phyloP scores from a whole-genome alignment of 2,329 filamentous ascomycete genomes.

The Thielaviopsis cerberus region DNA sequence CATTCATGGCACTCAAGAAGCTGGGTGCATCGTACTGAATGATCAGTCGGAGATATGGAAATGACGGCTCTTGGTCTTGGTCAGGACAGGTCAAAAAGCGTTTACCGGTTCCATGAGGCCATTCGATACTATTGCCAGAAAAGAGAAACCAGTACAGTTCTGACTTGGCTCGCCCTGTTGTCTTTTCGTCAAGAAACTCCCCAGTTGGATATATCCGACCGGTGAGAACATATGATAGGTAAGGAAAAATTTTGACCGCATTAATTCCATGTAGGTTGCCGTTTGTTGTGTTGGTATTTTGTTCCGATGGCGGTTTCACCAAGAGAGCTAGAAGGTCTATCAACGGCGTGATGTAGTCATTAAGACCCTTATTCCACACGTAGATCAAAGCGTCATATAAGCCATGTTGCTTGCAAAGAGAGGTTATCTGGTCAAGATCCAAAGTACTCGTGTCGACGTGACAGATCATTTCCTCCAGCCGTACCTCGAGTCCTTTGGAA shows the following conservation, averaged over 20 bases:
- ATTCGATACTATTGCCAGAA: constrained; percentile 57
- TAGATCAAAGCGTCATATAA: constrained; percentile 93
- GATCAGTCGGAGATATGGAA: constrained; percentile 68
- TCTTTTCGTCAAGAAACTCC: constrained; percentile 50
- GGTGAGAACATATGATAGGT: constrained; percentile 79
- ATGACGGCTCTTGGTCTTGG: constrained; percentile 48
- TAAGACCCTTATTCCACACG: constrained; percentile 82
- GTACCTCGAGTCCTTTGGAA: constrained; percentile 51
- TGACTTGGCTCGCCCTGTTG: constrained; percentile 59
- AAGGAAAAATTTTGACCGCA: constrained; percentile 83
- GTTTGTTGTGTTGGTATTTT: constrained; percentile 27
- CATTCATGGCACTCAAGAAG: constrained; percentile 87
- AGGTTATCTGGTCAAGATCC: constrained; percentile 83
- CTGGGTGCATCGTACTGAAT: constrained; percentile 78
- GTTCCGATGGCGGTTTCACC: constrained; percentile 35
- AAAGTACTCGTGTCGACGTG: constrained; percentile 78
- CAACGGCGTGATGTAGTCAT: constrained; percentile 78
- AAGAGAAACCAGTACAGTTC: constrained; percentile 90
- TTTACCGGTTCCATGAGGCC: constrained; percentile 48
- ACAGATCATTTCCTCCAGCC: constrained; percentile 85
- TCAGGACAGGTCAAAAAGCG: constrained; percentile 41
- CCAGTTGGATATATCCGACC: constrained; percentile 83
- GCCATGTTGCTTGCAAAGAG: constrained; percentile 74
- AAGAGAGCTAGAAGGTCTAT: constrained; percentile 63
- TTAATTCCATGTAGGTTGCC: constrained; percentile 46